A percentile compares a stretch with the other conserved stretches of the same genome.
These are phyloP conservation scores for Termitomyces heimii DNA, from an alignment of 768 basidiomycete genomes.

Conservation along the genomic window DNA sequence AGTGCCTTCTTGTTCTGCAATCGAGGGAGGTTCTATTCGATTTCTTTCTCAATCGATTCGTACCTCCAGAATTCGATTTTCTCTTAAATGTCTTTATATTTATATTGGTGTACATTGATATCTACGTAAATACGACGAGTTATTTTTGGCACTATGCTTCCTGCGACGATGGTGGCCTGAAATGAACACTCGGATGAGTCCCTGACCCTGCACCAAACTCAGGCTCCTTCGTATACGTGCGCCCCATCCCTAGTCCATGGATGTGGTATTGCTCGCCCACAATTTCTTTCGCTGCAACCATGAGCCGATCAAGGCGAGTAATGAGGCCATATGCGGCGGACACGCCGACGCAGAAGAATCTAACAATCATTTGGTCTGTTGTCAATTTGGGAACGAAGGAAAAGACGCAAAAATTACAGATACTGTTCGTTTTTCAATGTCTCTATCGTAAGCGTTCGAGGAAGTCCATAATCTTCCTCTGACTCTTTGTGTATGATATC, in stretches of 20 bases:
- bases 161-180: neutral
- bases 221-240: neutral
- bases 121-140: neutral
- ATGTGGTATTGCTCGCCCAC: constrained; percentile 87
- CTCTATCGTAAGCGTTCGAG: constrained; percentile 62
- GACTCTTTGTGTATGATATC: constrained; percentile 65
- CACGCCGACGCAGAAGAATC: constrained; percentile 69
- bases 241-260: constrained; percentile 46
- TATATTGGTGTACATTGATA: neutral
- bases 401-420: constrained; percentile 39
- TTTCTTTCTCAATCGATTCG: neutral
- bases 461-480: constrained; percentile 72
- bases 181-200: constrained; percentile 1
- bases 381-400: neutral
- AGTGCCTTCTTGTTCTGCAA: neutral
- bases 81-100: neutral
- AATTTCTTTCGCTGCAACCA: constrained; percentile 79
- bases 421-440: constrained; percentile 78
- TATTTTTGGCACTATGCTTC: neutral
- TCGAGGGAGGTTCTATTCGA: neutral
- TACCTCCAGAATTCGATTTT: neutral
- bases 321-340: constrained; percentile 65
- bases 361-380: constrained; percentile 17
- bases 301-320: constrained; percentile 68
- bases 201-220: constrained; percentile 4